These are phyloP conservation scores for Botrytis hyacinthi DNA, from an alignment of 2,329 filamentous ascomycete species.

Conservation along the genomic window DNA sequence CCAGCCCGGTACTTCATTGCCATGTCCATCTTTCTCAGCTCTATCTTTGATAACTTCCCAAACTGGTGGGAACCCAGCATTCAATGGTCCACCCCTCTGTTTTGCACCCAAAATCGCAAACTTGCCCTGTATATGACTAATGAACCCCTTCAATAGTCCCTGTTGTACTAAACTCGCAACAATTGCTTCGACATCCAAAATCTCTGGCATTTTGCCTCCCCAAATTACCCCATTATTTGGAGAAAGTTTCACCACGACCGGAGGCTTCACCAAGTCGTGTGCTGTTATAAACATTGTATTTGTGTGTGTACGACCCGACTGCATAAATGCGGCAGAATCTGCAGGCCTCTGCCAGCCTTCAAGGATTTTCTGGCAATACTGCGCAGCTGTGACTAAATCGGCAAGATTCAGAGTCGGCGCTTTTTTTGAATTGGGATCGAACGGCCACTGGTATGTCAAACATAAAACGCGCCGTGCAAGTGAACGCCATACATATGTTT, in stretches of 20 bases:
- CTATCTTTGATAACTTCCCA: slow-evolving; percentile 66
- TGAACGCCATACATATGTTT: slow-evolving; percentile 80
- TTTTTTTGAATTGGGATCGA: slow-evolving; percentile 53
- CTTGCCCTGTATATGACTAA: slow-evolving; percentile 71
- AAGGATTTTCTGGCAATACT: slow-evolving; percentile 62
- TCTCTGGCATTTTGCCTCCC: slow-evolving; percentile 59
- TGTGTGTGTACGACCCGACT: slow-evolving; percentile 41
- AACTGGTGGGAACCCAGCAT: slow-evolving; percentile 72
- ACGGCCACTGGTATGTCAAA: slow-evolving; percentile 70
- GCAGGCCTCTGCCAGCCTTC: slow-evolving; percentile 51
- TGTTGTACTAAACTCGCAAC: slow-evolving; percentile 76
- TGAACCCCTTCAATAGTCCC: slow-evolving; percentile 77
- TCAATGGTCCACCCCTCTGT: slow-evolving; percentile 59
- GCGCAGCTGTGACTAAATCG: slow-evolving; percentile 63
- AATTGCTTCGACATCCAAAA: slow-evolving; percentile 71
- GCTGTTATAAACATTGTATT: slow-evolving; percentile 52
- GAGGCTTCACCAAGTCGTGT: slow-evolving; percentile 41
- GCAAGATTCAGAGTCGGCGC: slow-evolving; percentile 73
- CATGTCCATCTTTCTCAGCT: slow-evolving; percentile 53
- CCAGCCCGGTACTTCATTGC: slow-evolving; percentile 69
- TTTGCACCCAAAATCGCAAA: slow-evolving; percentile 82
- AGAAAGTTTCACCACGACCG: slow-evolving; percentile 48
- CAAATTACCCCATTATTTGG: slow-evolving; percentile 61
- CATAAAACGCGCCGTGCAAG: slow-evolving; percentile 76
- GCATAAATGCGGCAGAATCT: slow-evolving; percentile 34